phyloP scores from a whole-genome alignment of 1,139 yeast genomes.

The Starmera stellimalicola region DNA sequence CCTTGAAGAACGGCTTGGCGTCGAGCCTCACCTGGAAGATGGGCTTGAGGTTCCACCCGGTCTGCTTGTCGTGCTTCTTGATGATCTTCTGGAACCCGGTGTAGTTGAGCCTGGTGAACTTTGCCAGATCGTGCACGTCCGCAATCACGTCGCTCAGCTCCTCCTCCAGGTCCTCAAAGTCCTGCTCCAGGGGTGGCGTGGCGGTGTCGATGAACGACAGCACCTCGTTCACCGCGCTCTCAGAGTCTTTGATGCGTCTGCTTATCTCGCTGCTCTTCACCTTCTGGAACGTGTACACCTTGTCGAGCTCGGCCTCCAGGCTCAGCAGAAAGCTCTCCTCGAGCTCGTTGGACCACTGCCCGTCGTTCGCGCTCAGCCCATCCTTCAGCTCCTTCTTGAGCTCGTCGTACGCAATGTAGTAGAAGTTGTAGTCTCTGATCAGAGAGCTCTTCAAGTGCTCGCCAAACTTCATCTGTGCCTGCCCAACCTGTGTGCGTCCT shows the following conservation, averaged over 20 bases:
- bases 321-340: constrained; percentile 74
- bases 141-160: constrained; percentile 91
- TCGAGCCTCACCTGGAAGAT: constrained; percentile 88
- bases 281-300: constrained; percentile 82
- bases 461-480: constrained; percentile 65
- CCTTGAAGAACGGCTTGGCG: constrained; percentile 91
- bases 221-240: constrained; percentile 53
- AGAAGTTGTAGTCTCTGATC: constrained; percentile 78
- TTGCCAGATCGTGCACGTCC: constrained; percentile 93
- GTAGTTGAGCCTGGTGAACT: constrained; percentile 83
- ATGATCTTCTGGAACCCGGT: constrained; percentile 94
- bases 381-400: constrained; percentile 71
- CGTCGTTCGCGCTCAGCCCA: constrained; percentile 43
- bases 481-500: background rate
- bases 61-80: constrained; percentile 91
- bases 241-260: constrained; percentile 76
- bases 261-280: constrained; percentile 79
- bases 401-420: constrained; percentile 86
- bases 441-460: constrained; percentile 66
- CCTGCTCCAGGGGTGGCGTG: constrained; percentile 51
- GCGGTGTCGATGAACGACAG: constrained; percentile 38
- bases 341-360: constrained; percentile 60
- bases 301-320: constrained; percentile 77
- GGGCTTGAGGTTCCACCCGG: constrained; percentile 77
- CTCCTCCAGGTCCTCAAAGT: constrained; percentile 84